Percentiles rank a stretch among this genome's conserved stretches.
Conservation (phyloP, 805 yeast genomes). For the Metschnikowia lachancei region DNA sequence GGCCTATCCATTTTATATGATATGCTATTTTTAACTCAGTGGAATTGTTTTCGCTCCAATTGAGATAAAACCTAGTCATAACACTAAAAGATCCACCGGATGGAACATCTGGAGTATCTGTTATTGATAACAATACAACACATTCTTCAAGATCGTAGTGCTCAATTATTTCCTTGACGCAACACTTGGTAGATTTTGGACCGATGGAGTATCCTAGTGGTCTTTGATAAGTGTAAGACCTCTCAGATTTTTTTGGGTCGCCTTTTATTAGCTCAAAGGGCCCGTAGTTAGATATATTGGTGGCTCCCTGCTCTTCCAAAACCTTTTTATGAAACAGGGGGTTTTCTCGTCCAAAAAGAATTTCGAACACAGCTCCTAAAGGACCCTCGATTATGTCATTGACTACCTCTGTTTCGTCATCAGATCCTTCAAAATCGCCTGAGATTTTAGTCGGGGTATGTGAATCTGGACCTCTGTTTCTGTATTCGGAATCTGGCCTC, state of each 20-base stretch:
- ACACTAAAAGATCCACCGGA: conserved; percentile 81
- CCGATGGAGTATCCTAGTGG: conserved; percentile 70
- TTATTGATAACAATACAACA: conserved; percentile 52
- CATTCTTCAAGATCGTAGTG: conserved; percentile 47
- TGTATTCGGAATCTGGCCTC: conserved; percentile 38
- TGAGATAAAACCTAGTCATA: conserved; percentile 63
- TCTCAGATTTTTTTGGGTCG: conserved; percentile 33
- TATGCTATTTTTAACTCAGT: conserved; percentile 66
- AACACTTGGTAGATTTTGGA: conserved; percentile 71
- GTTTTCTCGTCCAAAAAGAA: conserved; percentile 61
- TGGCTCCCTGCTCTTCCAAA: conserved; percentile 61
- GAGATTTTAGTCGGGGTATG: conserved; percentile 46
- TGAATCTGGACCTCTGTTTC: conserved; percentile 38
- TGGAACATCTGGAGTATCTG: conserved; percentile 79
- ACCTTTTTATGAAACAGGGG: conserved; percentile 42
- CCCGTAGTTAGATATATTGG: conserved; percentile 46
- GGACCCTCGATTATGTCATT: conserved; percentile 61
- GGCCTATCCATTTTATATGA: conserved; percentile 83
- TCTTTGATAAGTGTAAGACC: conserved; percentile 58
- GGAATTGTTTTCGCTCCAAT: conserved; percentile 68
- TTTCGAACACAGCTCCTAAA: conserved; percentile 54
- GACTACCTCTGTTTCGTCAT: conserved; percentile 53
- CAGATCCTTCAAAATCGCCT: conserved; percentile 13
- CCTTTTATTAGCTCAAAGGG: conserved; percentile 32
- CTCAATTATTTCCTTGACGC: conserved; percentile 58